Base-by-base conservation (phyloP, 2,329 filamentous ascomycete genomes). In the Akanthomyces dipterigenus region DNA sequence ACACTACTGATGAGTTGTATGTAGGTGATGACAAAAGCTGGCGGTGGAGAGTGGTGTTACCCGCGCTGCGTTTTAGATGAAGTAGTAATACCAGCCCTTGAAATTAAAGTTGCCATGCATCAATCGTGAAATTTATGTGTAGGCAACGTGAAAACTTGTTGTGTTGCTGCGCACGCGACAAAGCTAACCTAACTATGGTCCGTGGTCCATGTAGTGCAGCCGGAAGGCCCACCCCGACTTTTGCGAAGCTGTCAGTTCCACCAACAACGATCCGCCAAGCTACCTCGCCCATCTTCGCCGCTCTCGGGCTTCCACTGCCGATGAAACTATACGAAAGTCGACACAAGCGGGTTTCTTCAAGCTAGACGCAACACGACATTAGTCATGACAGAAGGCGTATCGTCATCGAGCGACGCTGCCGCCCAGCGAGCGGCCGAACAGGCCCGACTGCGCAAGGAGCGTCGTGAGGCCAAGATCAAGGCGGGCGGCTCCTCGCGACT, bases 391-490 rank as follows among this genome's bases (percentile, higher is more conserved):
- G 77, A 81, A 48, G 64, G 65, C 46, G 65, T 68, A 28, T 67
- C 70, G 46, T 72, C 71, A 16, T 68, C 74, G 26, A 67, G 63
- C 71, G 80, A 82, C 63, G 78, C 78, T 1, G 80, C 79, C 2
- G 77, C 81, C 16, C 76, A 78, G 63, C 76, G 82, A 63, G 82
- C 84, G 3, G 76, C 80, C 28, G 84, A 88, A 65, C 87, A 91
- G 74, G 87, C 88, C 42, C 86, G 89, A 51, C 79, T 91, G 62
- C 88, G 90, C 67, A 90, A 91, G 73, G 89, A 93, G 73, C 85
- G 89, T 43, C 83, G 90, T 54, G 88, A 91, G 72, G 89, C 89
- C 62, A 93, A 93, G 79, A 86, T 93, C 75, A 84, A 82, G 68
- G 85, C 87, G 55, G 86, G 88, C 63, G 90, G 88, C 62, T 83